Evolutionary conservation across 108 stramenopile species (phyloP).

Genomic region (Stephanodiscus minutulus): DNA sequence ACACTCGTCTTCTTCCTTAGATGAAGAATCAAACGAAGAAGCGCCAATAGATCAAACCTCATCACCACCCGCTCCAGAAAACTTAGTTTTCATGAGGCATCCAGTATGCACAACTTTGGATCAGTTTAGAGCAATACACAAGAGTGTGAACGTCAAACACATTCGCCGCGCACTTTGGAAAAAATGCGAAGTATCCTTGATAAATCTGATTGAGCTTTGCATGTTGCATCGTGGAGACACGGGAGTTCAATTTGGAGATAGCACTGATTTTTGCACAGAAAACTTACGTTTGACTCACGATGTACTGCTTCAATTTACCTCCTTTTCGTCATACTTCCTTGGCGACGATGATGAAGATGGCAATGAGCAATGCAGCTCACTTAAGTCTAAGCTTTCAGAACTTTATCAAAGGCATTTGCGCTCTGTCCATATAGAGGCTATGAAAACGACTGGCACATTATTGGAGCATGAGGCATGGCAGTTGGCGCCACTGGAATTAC

Average conservation of each 20-base stretch:
- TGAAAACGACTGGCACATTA: slow-evolving; percentile 66
- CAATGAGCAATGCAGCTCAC: slow-evolving; percentile 9
- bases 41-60: not conserved
- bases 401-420: slow-evolving; percentile 60
- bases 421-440: slow-evolving; percentile 72
- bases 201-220: slow-evolving; percentile 27
- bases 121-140: slow-evolving; percentile 7
- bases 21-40: slow-evolving; percentile 24
- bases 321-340: slow-evolving; percentile 29
- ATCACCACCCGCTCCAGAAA: slow-evolving; percentile 9
- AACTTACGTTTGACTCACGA: slow-evolving; percentile 38
- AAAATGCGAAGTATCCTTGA: slow-evolving; percentile 31
- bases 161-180: slow-evolving; percentile 40
- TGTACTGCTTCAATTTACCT: slow-evolving; percentile 28
- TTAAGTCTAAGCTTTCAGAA: slow-evolving; percentile 35
- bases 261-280: slow-evolving; percentile 28
- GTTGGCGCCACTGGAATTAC: slow-evolving; percentile 39
- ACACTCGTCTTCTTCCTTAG: slow-evolving; percentile 25
- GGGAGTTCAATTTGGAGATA: slow-evolving; percentile 15
- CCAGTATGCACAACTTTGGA: slow-evolving; percentile 2
- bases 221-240: slow-evolving; percentile 8
- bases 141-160: slow-evolving; percentile 2
- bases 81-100: slow-evolving; percentile 16
- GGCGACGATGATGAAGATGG: slow-evolving; percentile 27
- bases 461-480: slow-evolving; percentile 71